Evolutionary conservation across 169 alveolate species (phyloP).

Genomic region (Plasmodium chabaudi): DNA sequence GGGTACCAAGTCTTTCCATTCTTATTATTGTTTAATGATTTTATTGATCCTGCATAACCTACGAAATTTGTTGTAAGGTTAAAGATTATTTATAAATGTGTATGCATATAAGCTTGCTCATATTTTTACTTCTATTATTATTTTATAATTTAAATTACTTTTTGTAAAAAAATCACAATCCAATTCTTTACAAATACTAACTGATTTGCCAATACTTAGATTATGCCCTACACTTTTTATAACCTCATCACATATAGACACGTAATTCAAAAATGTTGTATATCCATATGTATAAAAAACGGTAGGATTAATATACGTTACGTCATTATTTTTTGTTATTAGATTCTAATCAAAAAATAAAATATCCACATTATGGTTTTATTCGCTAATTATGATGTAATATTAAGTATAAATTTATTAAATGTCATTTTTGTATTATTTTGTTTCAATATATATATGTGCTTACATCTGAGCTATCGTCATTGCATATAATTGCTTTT

Average conservation of each 20-base stretch:
- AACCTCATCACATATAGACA: conserved; percentile 74
- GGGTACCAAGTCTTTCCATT: conserved; percentile 66
- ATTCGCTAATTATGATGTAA: background rate
- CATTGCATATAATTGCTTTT: conserved; percentile 45
- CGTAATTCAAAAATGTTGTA: conserved; percentile 66
- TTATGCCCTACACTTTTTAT: conserved; percentile 42
- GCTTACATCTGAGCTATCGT: conserved; percentile 17
- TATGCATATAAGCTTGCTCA: background rate
- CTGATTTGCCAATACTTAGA: conserved; percentile 49
- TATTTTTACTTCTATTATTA: background rate
- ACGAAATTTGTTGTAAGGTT: background rate
- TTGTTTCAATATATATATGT: background rate
- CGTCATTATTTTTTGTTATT: conserved; percentile 25
- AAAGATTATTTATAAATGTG: background rate
- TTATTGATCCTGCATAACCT: conserved; percentile 72
- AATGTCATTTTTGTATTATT: background rate
- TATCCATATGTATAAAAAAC: conserved; percentile 67
- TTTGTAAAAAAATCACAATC: conserved; percentile 68
- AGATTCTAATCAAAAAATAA: conserved; percentile 12
- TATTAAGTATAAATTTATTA: no score
- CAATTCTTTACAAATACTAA: conserved; percentile 43
- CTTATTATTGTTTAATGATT: conserved; percentile 46
- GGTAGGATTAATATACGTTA: conserved; percentile 67
- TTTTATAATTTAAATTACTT: conserved; percentile 24
- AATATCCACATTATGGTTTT: background rate